Conservation (phyloP, 257 asterid species). For the Solanum chiquidenum region DNA sequence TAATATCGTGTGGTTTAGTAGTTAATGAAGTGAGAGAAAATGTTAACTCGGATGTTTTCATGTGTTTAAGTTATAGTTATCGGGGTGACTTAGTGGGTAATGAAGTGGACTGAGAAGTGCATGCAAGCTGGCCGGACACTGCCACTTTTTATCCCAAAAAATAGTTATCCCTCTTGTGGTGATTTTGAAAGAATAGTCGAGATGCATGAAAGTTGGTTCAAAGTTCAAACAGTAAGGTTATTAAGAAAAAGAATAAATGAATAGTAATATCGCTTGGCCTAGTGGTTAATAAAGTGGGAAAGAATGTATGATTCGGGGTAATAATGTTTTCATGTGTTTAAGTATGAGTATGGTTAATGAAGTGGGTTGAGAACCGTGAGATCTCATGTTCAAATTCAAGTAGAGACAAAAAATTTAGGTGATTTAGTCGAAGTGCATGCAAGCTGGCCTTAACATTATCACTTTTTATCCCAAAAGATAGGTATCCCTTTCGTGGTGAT, state of each 20-base stretch:
- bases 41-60: too few species aligned
- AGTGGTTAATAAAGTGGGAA: not conserved
- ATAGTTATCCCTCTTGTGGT: not conserved
- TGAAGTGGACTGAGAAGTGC: not conserved
- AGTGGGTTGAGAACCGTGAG: not conserved
- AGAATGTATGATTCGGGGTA: not conserved
- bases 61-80: too few species aligned
- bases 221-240: not conserved
- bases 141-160: too few species aligned
- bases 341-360: not conserved
- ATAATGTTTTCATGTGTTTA: not conserved
- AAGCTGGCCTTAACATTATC: rapidly evolving
- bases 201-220: not conserved
- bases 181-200: not conserved
- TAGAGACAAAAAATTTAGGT: not conserved
- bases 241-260: not conserved
- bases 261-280: not conserved
- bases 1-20: rapidly evolving
- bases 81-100: not conserved
- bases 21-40: not conserved
- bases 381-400: not conserved
- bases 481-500: not conserved
- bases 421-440: not conserved
- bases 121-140: not conserved
- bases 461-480: not conserved